These are phyloP conservation scores for Ophiostoma sp. DNA, from an alignment of 2,329 filamentous ascomycete genomes.

Conservation along the genomic window DNA sequence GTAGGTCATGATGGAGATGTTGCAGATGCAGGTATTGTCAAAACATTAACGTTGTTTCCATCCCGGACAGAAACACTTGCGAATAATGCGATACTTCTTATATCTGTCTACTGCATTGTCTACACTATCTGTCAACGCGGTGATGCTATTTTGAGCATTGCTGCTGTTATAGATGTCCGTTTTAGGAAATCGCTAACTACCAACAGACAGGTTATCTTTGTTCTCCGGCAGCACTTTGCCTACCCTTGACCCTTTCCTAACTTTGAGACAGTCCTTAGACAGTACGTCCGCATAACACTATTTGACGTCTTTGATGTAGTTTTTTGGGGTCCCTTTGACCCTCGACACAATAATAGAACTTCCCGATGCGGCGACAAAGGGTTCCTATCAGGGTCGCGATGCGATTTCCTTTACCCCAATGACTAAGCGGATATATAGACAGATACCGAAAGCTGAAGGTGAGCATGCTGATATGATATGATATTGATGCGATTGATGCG, in stretches of 20 bases:
- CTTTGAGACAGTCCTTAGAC: not conserved
- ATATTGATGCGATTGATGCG: too few relatives aligned
- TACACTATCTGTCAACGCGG: not conserved
- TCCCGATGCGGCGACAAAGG: conserved; percentile 11
- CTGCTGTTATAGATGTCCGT: not conserved
- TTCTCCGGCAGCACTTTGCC: not conserved
- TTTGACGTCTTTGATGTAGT: not conserved
- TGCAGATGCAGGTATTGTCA: not conserved
- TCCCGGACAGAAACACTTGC: not conserved
- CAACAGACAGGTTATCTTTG: not conserved
- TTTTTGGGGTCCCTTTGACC: not conserved
- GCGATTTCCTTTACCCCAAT: not conserved
- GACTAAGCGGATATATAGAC: not conserved
- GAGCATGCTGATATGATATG: too few relatives aligned
- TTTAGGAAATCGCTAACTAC: conserved; percentile 1
- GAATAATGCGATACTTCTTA: not conserved
- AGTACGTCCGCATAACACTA: not conserved
- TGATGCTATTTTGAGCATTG: not conserved
- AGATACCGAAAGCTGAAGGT: not conserved
- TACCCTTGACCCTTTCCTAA: not conserved
- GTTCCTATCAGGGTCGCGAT: not conserved
- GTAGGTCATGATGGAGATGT: conserved; percentile 1
- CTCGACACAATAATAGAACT: not conserved
- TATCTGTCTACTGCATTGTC: not conserved
- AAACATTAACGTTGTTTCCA: not conserved